Percentiles rank a stretch among this genome's conserved stretches.
phyloP scores from a whole-genome alignment of 805 yeast species.

The Candida methanosorbosa region DNA sequence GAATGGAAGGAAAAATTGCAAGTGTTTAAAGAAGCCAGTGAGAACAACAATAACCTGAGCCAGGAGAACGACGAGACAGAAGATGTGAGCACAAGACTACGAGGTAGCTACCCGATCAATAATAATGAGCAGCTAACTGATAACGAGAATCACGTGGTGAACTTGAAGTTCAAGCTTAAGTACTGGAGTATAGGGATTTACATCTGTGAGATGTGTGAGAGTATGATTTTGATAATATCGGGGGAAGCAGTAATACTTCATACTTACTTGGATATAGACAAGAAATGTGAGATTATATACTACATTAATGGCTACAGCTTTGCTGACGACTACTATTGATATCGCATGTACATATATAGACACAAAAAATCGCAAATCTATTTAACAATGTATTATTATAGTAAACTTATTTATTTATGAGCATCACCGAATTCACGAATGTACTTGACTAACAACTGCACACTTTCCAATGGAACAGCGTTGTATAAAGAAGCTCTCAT shows the following conservation, averaged over 20 bases:
- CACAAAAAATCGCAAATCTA: not conserved
- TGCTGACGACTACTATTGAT: conserved; percentile 1
- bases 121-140: conserved; percentile 3
- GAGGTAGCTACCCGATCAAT: too few relatives aligned
- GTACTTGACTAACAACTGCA: conserved; percentile 46
- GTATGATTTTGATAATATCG: conserved; percentile 49
- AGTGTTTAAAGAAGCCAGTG: conserved; percentile 27
- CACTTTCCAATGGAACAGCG: conserved; percentile 64
- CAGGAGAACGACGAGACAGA: conserved; percentile 12
- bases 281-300: conserved; percentile 57
- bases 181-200: conserved; percentile 65
- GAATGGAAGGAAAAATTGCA: conserved; percentile 51
- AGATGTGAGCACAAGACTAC: too few relatives aligned
- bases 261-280: conserved; percentile 56
- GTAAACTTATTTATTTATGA: conserved; percentile 8
- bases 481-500: conserved; percentile 90
- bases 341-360: not conserved
- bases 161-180: conserved; percentile 42
- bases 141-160: conserved; percentile 23
- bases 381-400: not conserved
- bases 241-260: conserved; percentile 55
- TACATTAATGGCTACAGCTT: conserved; percentile 36
- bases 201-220: conserved; percentile 53
- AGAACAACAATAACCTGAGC: conserved; percentile 1
- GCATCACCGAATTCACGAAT: conserved; percentile 50